A percentile compares a stretch with the other conserved stretches of the same genome.
These are phyloP conservation scores for Hericium erinaceus DNA, from an alignment of 768 basidiomycete genomes.

Conservation along the genomic window DNA sequence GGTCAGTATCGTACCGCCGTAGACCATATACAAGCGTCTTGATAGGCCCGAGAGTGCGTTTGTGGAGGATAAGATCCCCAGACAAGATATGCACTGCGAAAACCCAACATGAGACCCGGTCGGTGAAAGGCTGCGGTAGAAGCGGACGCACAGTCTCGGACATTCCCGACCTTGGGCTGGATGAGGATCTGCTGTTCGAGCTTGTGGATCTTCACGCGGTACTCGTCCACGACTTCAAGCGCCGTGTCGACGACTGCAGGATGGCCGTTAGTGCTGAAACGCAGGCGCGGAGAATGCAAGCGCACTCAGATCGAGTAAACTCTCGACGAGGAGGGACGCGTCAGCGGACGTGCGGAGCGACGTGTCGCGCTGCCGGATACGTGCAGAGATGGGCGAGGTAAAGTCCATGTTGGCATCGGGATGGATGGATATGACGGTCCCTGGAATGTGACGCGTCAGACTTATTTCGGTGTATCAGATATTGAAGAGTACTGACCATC, in stretches of 20 bases:
- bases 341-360: slow-evolving; percentile 55
- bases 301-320: slow-evolving; percentile 48
- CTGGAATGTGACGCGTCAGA: slow-evolving; percentile 21
- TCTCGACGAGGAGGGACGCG: slow-evolving; percentile 59
- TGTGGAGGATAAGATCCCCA: slow-evolving; percentile 65
- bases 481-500: slow-evolving; percentile 34
- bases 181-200: slow-evolving; percentile 53
- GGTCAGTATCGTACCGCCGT: slow-evolving; percentile 60
- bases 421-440: slow-evolving; percentile 56
- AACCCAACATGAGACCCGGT: neutral
- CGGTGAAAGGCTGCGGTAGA: neutral
- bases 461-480: no score
- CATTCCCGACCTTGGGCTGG: slow-evolving; percentile 51
- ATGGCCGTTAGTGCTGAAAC: neutral
- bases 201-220: slow-evolving; percentile 51
- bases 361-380: slow-evolving; percentile 49
- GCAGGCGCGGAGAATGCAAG: neutral
- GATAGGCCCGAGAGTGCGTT: slow-evolving; percentile 67
- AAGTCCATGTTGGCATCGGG: slow-evolving; percentile 36
- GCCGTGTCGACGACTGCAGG: slow-evolving; percentile 57
- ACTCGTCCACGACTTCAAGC: slow-evolving; percentile 59
- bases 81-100: slow-evolving; percentile 62
- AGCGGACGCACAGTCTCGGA: slow-evolving; percentile 39
- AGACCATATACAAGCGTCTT: slow-evolving; percentile 61
- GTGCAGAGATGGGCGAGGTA: slow-evolving; percentile 46